These are phyloP conservation scores for Termitomyces sp. DNA, from an alignment of 768 basidiomycete species.

Conservation along the genomic window DNA sequence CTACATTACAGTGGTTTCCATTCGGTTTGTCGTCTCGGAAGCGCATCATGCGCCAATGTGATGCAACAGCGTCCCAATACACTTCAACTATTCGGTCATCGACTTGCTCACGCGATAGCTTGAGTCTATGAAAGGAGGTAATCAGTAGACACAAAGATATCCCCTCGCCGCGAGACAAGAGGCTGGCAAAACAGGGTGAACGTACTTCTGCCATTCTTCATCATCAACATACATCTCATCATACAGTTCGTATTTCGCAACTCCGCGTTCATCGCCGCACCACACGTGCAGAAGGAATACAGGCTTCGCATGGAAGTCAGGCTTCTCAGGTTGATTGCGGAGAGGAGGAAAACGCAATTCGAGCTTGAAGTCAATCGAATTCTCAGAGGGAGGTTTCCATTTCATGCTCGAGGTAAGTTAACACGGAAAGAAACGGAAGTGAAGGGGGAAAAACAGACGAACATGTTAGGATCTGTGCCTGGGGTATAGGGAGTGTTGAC, in stretches of 20 bases:
- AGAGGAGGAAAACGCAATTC: constrained; percentile 87
- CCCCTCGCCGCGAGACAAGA: background rate
- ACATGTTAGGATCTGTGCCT: constrained; percentile 89
- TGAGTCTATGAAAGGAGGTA: constrained; percentile 55
- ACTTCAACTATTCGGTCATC: constrained; percentile 96
- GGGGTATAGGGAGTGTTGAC: constrained; percentile 82
- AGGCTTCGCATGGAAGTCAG: constrained; percentile 85
- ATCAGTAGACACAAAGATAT: constrained; percentile 10
- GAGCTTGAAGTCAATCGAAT: constrained; percentile 97
- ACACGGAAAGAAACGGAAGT: constrained; percentile 5
- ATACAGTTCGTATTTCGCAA: constrained; percentile 71
- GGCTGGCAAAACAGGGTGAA: background rate
- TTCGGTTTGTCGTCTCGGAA: constrained; percentile 93
- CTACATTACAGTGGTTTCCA: constrained; percentile 83
- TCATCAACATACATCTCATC: constrained; percentile 86
- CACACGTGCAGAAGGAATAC: constrained; percentile 81
- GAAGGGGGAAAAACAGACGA: constrained; percentile 21
- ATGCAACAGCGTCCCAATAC: constrained; percentile 71
- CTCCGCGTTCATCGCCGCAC: constrained; percentile 62
- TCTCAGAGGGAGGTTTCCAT: constrained; percentile 98
- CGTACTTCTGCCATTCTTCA: constrained; percentile 91
- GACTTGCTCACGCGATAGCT: constrained; percentile 76
- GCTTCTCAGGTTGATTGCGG: constrained; percentile 45
- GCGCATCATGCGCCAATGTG: constrained; percentile 86
- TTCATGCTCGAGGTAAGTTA: constrained; percentile 66